These are phyloP conservation scores for Rhodotorula sp. DNA, from an alignment of 1,284 basidiomycete genomes.

Conservation along the genomic window DNA sequence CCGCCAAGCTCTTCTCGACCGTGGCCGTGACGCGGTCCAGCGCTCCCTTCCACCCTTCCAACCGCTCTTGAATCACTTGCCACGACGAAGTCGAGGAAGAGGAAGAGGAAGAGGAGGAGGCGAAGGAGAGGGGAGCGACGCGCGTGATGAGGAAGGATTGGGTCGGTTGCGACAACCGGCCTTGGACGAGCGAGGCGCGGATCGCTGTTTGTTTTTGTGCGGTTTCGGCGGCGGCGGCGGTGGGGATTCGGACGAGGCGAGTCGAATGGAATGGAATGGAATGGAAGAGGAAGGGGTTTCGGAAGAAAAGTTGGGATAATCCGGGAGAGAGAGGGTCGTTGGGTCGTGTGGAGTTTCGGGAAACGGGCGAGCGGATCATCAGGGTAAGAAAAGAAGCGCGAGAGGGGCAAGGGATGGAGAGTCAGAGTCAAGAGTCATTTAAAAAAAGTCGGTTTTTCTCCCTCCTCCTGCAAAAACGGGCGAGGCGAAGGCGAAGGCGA, in stretches of 20 bases:
- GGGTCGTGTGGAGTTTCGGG: no score
- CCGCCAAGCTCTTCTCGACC: conserved; percentile 49
- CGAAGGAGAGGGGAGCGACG: conserved; percentile 58
- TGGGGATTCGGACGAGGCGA: no score
- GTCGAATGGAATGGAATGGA: no score
- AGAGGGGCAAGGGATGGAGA: not conserved
- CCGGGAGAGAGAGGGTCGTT: no score
- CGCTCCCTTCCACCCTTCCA: conserved; percentile 75
- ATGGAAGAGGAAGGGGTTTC: no score
- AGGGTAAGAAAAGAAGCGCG: not conserved
- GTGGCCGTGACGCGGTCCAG: conserved; percentile 67
- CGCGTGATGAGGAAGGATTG: conserved; percentile 72
- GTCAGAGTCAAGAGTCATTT: not conserved
- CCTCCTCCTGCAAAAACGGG: no score
- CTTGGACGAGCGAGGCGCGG: conserved; percentile 73
- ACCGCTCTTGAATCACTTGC: conserved; percentile 73
- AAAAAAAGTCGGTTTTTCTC: not conserved
- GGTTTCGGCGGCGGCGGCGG: no score
- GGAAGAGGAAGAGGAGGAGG: conserved; percentile 60
- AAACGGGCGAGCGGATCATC: no score
- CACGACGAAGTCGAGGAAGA: conserved; percentile 77
- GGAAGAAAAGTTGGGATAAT: no score
- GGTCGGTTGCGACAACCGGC: conserved; percentile 79
- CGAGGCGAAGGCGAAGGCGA: no score
- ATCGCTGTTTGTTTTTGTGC: conserved; percentile 60